phyloP scores from a whole-genome alignment of 352 stramenopile genomes.

The Globisporangium carolinianum region DNA sequence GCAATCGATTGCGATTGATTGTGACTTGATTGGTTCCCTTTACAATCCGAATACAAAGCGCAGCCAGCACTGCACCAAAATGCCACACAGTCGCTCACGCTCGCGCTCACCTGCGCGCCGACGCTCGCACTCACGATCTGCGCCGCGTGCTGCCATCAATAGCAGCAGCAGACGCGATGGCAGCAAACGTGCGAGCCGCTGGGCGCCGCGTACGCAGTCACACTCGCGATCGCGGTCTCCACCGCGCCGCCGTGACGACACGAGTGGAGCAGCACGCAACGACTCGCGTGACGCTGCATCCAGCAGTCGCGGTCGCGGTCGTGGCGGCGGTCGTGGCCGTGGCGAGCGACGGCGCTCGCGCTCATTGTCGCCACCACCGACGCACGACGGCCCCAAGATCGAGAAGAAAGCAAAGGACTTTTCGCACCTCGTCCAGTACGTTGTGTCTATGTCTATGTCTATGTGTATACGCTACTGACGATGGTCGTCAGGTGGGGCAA shows the following conservation, averaged over 20 bases:
- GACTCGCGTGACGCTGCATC: background rate
- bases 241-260: constrained; percentile 7
- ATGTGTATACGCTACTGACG: background rate
- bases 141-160: background rate
- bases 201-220: background rate
- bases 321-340: background rate
- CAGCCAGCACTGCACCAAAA: background rate
- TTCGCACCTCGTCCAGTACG: constrained; percentile 46
- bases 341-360: constrained; percentile 12
- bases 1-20: too few species aligned
- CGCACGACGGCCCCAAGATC: constrained; percentile 13
- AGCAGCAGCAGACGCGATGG: background rate
- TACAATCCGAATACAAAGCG: too few species aligned
- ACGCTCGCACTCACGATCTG: constrained; percentile 1
- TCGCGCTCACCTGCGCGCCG: constrained; percentile 4
- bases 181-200: background rate
- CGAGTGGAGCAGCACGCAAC: constrained; percentile 1
- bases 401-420: constrained; percentile 52
- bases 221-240: background rate
- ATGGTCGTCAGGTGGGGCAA: constrained; percentile 47
- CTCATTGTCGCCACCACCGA: constrained; percentile 19
- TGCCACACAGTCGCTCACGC: background rate
- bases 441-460: background rate
- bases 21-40: background rate
- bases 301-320: background rate